A percentile compares a stretch with the other conserved stretches of the same genome.
phyloP scores from a whole-genome alignment of 1,139 yeast genomes.

The Geotrichum armillariae region DNA sequence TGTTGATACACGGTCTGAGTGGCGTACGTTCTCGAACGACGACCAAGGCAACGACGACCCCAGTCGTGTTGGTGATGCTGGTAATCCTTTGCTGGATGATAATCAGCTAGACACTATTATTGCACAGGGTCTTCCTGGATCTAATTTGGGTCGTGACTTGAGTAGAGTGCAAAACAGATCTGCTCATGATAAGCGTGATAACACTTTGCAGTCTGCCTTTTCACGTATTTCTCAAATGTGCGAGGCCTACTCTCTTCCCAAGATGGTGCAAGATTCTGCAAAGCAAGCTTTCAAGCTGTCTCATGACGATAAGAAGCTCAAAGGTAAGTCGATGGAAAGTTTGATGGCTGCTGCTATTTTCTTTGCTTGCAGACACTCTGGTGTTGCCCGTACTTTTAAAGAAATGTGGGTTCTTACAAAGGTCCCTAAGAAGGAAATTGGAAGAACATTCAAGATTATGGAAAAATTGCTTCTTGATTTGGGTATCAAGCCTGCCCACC shows the following conservation, averaged over 20 bases:
- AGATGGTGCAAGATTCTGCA: conserved; percentile 95
- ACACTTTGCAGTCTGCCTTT: conserved; percentile 85
- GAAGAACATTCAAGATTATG: conserved; percentile 72
- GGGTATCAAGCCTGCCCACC: conserved; percentile 37
- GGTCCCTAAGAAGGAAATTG: conserved; percentile 93
- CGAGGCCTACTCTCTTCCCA: conserved; percentile 93
- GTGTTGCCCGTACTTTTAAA: conserved; percentile 91
- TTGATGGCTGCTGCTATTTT: conserved; percentile 97
- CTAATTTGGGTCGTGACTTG: conserved; percentile 78
- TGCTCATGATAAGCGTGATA: conserved; percentile 82
- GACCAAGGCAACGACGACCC: conserved; percentile 99
- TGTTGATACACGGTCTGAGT: conserved; percentile 94
- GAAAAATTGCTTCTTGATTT: conserved; percentile 56
- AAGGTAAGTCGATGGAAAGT: conserved; percentile 91
- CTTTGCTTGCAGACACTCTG: conserved; percentile 92
- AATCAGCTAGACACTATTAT: conserved; percentile 92
- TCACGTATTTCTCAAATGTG: conserved; percentile 93
- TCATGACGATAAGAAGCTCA: conserved; percentile 79
- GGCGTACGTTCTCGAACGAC: conserved; percentile 95
- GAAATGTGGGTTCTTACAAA: conserved; percentile 95
- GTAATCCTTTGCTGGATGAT: conserved; percentile 90
- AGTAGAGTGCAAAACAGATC: conserved; percentile 87
- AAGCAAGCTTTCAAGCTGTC: conserved; percentile 94
- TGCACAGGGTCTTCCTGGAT: conserved; percentile 68
- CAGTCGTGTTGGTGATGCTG: conserved; percentile 98